Evolutionary conservation across 768 basidiomycete genomes (phyloP).

Genomic region (Mycena alexandri): DNA sequence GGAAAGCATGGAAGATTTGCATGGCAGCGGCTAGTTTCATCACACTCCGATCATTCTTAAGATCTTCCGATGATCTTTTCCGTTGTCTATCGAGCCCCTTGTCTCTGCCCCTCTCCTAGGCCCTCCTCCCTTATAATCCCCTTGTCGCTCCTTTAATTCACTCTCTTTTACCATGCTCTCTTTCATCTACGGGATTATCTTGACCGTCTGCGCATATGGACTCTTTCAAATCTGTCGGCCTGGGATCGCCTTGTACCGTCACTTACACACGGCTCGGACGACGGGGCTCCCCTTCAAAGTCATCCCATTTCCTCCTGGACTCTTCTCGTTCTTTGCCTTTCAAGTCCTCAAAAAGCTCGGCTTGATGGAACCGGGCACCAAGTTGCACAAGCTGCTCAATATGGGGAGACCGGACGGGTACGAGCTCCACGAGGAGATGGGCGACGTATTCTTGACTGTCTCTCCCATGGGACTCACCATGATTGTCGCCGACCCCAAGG

Average conservation of each 20-base stretch:
- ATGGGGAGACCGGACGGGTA: slow-evolving; percentile 28
- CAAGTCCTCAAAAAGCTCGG: slow-evolving; percentile 19
- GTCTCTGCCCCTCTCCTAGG: not conserved
- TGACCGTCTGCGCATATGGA: not conserved
- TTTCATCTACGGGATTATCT: not conserved
- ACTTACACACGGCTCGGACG: slow-evolving; percentile 7
- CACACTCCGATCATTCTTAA: too few species aligned
- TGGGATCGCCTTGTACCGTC: not conserved
- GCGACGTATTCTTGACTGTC: slow-evolving; percentile 28
- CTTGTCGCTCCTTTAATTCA: not conserved
- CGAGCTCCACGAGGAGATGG: slow-evolving; percentile 28
- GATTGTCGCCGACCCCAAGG: slow-evolving; percentile 31
- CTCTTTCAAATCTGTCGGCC: slow-evolving; percentile 16
- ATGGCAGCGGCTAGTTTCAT: too few species aligned
- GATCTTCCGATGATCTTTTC: too few species aligned
- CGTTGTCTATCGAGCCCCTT: not conserved
- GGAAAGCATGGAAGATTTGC: too few species aligned
- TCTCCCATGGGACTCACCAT: slow-evolving; percentile 16
- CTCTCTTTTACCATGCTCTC: slow-evolving; percentile 1
- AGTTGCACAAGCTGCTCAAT: slow-evolving; percentile 23
- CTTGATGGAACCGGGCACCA: slow-evolving; percentile 20
- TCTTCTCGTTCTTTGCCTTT: slow-evolving; percentile 29
- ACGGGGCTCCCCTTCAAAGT: slow-evolving; percentile 30
- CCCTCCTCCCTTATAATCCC: not conserved
- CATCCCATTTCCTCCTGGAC: slow-evolving; percentile 30